Conservation (phyloP, 768 basidiomycete species). For the Rhodotorula diobovata region DNA sequence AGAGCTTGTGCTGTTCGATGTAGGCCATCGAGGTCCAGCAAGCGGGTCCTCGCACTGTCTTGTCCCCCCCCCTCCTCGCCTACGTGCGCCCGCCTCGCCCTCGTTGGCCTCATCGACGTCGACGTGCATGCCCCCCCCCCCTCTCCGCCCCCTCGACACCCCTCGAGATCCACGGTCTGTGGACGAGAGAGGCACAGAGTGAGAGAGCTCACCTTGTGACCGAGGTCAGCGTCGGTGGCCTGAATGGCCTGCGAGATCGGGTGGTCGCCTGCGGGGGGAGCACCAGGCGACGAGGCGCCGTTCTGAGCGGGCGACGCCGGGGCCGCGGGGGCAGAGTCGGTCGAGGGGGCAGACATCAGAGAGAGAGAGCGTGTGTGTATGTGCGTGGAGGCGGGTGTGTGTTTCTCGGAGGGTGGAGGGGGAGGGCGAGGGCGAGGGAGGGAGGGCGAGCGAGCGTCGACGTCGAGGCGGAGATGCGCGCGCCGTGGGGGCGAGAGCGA, state of each 20-base stretch:
- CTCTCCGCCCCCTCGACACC: not conserved
- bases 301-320: not conserved
- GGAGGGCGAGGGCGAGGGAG: not conserved
- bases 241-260: conserved; percentile 36
- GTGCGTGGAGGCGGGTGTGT: not conserved
- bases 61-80: no score
- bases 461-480: no score
- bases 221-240: conserved; percentile 35
- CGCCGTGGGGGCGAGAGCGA: no score
- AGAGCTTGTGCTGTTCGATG: no score
- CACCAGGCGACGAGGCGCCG: not conserved
- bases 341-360: conserved; percentile 11
- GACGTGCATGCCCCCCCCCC: not conserved
- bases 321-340: not conserved
- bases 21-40: no score
- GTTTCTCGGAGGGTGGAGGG: no score
- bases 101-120: not conserved
- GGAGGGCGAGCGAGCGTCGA: no score
- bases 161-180: no score
- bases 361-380: not conserved
- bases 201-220: conserved; percentile 34
- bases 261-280: not conserved
- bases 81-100: no score
- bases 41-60: no score
- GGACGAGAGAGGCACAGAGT: no score